Evolutionary conservation across 2,329 filamentous ascomycete species (phyloP).

Genomic region (Chrysoporthe puriensis): DNA sequence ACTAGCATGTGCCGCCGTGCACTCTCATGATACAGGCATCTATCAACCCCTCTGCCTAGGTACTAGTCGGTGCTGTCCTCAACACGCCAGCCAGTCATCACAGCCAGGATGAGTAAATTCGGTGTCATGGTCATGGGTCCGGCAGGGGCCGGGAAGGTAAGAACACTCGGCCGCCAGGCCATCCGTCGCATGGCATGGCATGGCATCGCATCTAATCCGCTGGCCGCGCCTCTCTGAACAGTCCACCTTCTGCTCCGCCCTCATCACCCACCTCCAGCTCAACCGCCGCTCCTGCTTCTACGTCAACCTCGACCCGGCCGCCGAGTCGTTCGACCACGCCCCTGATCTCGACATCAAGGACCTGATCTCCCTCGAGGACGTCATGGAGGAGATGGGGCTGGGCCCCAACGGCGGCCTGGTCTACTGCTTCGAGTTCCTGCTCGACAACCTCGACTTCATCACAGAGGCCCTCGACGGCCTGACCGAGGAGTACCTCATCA

Average conservation of each 20-base stretch:
- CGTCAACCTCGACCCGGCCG: constrained; percentile 96
- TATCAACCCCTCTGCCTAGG: neutral
- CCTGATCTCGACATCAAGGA: constrained; percentile 96
- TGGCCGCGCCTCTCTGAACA: constrained; percentile 38
- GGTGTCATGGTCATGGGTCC: constrained; percentile 95
- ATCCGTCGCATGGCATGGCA: neutral
- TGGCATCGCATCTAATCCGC: neutral
- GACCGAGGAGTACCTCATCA: constrained; percentile 94
- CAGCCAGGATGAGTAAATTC: constrained; percentile 80
- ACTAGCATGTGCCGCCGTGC: neutral
- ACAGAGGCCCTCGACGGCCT: constrained; percentile 82
- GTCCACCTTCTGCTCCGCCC: constrained; percentile 91
- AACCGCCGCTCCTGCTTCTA: constrained; percentile 95
- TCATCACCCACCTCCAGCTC: constrained; percentile 90
- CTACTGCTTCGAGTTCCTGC: constrained; percentile 95
- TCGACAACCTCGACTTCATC: constrained; percentile 92
- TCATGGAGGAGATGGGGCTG: constrained; percentile 91
- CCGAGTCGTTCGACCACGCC: constrained; percentile 87
- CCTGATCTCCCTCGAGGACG: constrained; percentile 89
- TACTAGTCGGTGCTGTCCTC: too few species aligned
- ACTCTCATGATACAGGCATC: neutral
- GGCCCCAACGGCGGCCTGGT: constrained; percentile 92
- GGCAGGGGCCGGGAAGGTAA: constrained; percentile 88
- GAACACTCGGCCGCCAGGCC: constrained; percentile 35
- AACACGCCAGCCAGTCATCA: neutral